Conservation (phyloP, 805 yeast genomes). For the Ogataea pignaliae region DNA sequence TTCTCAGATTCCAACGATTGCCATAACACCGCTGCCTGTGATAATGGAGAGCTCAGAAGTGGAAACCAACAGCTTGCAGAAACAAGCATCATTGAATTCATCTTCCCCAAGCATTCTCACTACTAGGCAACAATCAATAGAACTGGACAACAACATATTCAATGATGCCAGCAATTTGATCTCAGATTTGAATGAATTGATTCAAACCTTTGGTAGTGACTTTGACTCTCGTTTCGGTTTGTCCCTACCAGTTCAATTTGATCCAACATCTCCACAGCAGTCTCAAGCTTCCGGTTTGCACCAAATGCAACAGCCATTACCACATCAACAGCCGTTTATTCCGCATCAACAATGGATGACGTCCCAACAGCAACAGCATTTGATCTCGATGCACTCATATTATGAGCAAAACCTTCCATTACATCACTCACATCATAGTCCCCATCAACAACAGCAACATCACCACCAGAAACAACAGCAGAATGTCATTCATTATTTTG, state of each 20-base stretch:
- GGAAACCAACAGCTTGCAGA: constrained; percentile 5
- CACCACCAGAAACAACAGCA: neutral
- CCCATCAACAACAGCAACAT: neutral
- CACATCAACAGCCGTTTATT: neutral
- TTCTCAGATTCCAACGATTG: neutral
- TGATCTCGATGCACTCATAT: neutral
- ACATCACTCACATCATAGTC: neutral
- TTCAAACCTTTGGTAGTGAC: constrained; percentile 26
- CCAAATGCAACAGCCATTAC: neutral
- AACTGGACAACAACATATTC: constrained; percentile 28
- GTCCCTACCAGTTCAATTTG: neutral
- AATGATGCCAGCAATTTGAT: constrained; percentile 33
- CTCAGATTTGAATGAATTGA: constrained; percentile 32
- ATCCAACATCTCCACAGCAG: neutral
- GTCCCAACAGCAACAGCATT: neutral
- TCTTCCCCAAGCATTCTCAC: constrained; percentile 5
- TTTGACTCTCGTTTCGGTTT: constrained; percentile 13
- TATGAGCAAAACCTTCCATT: neutral
- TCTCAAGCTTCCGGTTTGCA: neutral
- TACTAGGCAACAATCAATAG: constrained; percentile 14
- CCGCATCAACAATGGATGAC: neutral
- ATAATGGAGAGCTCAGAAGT: constrained; percentile 1
- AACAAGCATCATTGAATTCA: constrained; percentile 9
- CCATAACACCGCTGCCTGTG: neutral
- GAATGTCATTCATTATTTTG: constrained; percentile 3